Conservation (phyloP, 805 yeast genomes). For the Saccharomycopsis babjevae region DNA sequence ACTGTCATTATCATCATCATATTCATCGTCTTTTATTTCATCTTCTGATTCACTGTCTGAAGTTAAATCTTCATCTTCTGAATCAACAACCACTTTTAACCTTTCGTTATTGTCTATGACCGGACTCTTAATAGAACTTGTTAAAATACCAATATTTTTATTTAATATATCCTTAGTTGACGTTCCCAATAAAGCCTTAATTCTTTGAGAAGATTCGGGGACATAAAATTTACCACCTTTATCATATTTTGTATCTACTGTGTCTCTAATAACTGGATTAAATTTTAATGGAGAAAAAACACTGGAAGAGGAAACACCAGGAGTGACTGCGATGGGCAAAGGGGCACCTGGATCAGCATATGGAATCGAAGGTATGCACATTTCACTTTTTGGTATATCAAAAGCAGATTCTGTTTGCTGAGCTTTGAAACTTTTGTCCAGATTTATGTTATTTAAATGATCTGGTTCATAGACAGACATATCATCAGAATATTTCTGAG, state of each 20-base stretch:
- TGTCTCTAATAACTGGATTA: conserved; percentile 66
- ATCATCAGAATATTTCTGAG: not conserved
- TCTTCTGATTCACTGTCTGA: conserved; percentile 18
- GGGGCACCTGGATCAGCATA: conserved; percentile 77
- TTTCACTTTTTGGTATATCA: conserved; percentile 51
- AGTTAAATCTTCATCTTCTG: conserved; percentile 21
- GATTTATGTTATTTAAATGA: conserved; percentile 15
- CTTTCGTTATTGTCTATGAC: conserved; percentile 16
- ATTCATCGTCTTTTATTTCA: conserved; percentile 20
- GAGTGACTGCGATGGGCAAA: conserved; percentile 48
- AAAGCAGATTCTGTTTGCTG: conserved; percentile 33
- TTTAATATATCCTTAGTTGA: not conserved
- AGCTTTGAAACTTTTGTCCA: conserved; percentile 25
- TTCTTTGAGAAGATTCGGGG: conserved; percentile 5
- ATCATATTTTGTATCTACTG: conserved; percentile 77
- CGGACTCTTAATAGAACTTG: conserved; percentile 5
- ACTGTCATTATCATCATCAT: conserved; percentile 18
- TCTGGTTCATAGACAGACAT: not conserved
- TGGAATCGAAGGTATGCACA: conserved; percentile 43
- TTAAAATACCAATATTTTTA: not conserved
- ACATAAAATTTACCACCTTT: conserved; percentile 87
- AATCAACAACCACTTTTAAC: conserved; percentile 21
- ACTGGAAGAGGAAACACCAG: conserved; percentile 33
- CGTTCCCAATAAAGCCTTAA: not conserved
- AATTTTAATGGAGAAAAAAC: conserved; percentile 76